These are phyloP conservation scores for Dacryopinax spathularia DNA, from an alignment of 768 basidiomycete species.

Conservation along the genomic window DNA sequence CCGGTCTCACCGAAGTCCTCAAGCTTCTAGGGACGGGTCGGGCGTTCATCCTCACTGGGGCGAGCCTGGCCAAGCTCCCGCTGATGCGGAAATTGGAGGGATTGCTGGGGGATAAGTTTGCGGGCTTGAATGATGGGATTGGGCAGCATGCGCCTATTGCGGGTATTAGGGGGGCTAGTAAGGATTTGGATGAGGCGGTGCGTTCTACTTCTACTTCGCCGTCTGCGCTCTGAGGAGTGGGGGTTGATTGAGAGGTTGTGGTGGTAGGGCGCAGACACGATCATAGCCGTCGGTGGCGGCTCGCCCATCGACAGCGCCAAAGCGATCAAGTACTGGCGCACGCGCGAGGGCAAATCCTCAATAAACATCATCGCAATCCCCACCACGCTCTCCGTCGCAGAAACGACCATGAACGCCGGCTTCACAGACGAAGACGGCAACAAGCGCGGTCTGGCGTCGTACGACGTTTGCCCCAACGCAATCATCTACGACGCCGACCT, in stretches of 20 bases:
- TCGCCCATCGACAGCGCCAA: slow-evolving; percentile 70
- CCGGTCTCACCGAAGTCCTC: slow-evolving; percentile 51
- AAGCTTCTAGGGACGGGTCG: slow-evolving; percentile 40
- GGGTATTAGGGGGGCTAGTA: slow-evolving; percentile 38
- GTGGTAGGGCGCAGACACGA: slow-evolving; percentile 41
- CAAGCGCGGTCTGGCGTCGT: slow-evolving; percentile 45
- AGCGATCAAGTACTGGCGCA: slow-evolving; percentile 49
- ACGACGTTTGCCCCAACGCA: slow-evolving; percentile 49
- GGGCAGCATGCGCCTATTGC: slow-evolving; percentile 58
- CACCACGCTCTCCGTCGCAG: slow-evolving; percentile 67
- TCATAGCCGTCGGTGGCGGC: slow-evolving; percentile 65
- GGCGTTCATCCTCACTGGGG: slow-evolving; percentile 60
- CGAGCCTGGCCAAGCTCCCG: slow-evolving; percentile 35
- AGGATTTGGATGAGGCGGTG: neutral
- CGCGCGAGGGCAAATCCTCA: slow-evolving; percentile 39
- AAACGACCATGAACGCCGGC: slow-evolving; percentile 54
- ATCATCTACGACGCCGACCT: slow-evolving; percentile 67
- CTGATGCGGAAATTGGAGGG: neutral
- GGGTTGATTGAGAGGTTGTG: slow-evolving; percentile 3
- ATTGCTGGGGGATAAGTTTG: slow-evolving; percentile 45
- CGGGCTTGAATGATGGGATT: slow-evolving; percentile 44
- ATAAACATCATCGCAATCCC: slow-evolving; percentile 48
- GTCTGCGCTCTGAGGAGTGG: no score
- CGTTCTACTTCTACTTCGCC: no score
- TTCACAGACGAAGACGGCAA: slow-evolving; percentile 55